Conservation (phyloP, 352 stramenopile genomes). For the Phytophthora agathidicida region DNA sequence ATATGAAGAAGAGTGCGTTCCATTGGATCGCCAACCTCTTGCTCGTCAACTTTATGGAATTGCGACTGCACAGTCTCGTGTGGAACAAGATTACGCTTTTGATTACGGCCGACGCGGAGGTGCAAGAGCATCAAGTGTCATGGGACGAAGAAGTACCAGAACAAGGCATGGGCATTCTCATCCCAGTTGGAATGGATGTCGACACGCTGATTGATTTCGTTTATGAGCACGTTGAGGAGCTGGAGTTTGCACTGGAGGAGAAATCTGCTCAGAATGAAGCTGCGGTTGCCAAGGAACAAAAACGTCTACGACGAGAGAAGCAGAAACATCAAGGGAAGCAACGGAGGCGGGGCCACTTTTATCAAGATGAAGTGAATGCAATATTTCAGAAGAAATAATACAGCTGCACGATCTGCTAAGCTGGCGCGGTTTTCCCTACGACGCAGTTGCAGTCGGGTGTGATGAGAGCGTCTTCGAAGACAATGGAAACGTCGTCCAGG, state of each 20-base stretch:
- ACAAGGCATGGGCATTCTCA: conserved; percentile 71
- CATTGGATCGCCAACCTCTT: conserved; percentile 81
- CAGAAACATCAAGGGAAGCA: conserved; percentile 25
- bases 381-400: conserved; percentile 53
- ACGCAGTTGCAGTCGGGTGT: background rate
- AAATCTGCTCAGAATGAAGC: conserved; percentile 22
- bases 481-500: background rate
- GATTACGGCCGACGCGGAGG: conserved; percentile 48
- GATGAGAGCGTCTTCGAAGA: background rate
- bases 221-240: conserved; percentile 66
- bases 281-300: conserved; percentile 18
- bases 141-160: conserved; percentile 62
- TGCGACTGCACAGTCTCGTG: conserved; percentile 78
- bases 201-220: conserved; percentile 62
- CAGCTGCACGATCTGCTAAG: background rate
- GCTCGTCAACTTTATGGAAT: conserved; percentile 85
- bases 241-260: conserved; percentile 57
- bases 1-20: conserved; percentile 68
- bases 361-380: conserved; percentile 52
- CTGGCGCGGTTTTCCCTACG: background rate
- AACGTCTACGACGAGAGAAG: conserved; percentile 24
- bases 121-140: conserved; percentile 46
- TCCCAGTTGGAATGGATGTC: conserved; percentile 67
- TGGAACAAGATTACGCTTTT: conserved; percentile 87
- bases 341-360: conserved; percentile 56